A percentile compares a stretch with the other conserved stretches of the same genome.
Conservation (phyloP, 208 protist genomes). For the Trypanosomatidae sp. region DNA sequence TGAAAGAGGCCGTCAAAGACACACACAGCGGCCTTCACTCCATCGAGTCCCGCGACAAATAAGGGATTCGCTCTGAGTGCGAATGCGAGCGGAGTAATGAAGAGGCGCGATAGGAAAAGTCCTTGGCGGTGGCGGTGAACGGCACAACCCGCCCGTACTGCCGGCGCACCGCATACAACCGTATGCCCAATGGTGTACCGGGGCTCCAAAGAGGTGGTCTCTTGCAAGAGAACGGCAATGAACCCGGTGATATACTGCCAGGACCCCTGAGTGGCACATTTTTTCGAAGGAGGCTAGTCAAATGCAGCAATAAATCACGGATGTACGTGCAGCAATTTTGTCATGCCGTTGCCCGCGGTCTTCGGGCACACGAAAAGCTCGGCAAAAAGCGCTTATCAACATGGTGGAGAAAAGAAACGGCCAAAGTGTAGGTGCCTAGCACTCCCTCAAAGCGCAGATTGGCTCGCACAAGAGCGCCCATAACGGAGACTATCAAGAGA, state of each 20-base stretch:
- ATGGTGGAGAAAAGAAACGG: slow-evolving; percentile 77
- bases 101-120: slow-evolving; percentile 16
- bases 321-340: slow-evolving; percentile 66
- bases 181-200: slow-evolving; percentile 50
- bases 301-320: slow-evolving; percentile 43
- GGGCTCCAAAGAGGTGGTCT: slow-evolving; percentile 65
- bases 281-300: slow-evolving; percentile 39
- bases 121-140: slow-evolving; percentile 17
- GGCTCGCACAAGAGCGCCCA: slow-evolving; percentile 28
- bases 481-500: slow-evolving; percentile 38
- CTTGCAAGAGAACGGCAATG: slow-evolving; percentile 48
- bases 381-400: slow-evolving; percentile 49
- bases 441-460: slow-evolving; percentile 31
- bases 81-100: slow-evolving; percentile 26
- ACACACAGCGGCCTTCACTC: slow-evolving; percentile 51
- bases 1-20: slow-evolving; percentile 83
- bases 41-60: slow-evolving; percentile 66
- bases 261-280: slow-evolving; percentile 27
- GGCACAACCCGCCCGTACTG: slow-evolving; percentile 36
- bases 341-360: slow-evolving; percentile 71
- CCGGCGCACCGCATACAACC: slow-evolving; percentile 33
- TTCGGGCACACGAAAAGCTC: slow-evolving; percentile 49
- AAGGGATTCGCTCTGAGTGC: slow-evolving; percentile 24
- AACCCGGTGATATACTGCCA: slow-evolving; percentile 53
- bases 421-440: slow-evolving; percentile 31